Evolutionary conservation across 345 rosid species (phyloP), one percentile per base, ranked within the genome.

Genomic region (Gossypium anomalum): DNA sequence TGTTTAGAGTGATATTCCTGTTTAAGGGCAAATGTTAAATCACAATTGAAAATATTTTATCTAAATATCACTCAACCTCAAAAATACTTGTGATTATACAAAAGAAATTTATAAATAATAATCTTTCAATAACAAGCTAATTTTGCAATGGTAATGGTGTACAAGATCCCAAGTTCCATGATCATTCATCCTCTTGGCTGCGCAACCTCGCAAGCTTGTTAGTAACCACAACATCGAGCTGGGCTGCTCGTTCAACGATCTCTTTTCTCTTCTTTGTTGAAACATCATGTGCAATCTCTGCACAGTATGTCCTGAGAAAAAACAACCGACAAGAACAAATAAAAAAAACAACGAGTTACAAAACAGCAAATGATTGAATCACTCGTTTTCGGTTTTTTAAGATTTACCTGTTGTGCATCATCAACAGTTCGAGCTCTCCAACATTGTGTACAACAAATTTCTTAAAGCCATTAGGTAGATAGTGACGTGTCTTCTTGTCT

Each of bases 351-450:
- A 67, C 2, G 16, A 67, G 25, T 7, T 4, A 47, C 8, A 14
- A 12, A 16, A 25, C 51, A 1, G 7, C 13, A 19, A 16, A 25
- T 23, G 44, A 16, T 13, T 27, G 3, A 67, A 20, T 23, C 12
- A 23, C 22, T 25, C 14, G 49, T 14, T 29, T 17, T 49, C 10
- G 17, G 19, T 2, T 5, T 19, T 11, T 14, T 23, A 20, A 34
- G 1, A 29, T 0, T 23, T 76, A 89, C 97, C 98, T 86, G 91
- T 93, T 93, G 76, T 91, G 98, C 98, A 93, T 93, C 98, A 93
- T 91, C 86, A 93, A 80, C 3, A 91, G 52, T 74, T 91, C 94
- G 8, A 93, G 94, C 73, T 91, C 98, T 38, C 81, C 79, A 2
- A 77, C 79, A 38, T 91, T 93, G 87, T 89, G 94, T 15, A 93